Evolutionary conservation across 176 grass and related monocot species (phyloP), one percentile per base, ranked within the genome.

Genomic region (Oryza coarctata): DNA sequence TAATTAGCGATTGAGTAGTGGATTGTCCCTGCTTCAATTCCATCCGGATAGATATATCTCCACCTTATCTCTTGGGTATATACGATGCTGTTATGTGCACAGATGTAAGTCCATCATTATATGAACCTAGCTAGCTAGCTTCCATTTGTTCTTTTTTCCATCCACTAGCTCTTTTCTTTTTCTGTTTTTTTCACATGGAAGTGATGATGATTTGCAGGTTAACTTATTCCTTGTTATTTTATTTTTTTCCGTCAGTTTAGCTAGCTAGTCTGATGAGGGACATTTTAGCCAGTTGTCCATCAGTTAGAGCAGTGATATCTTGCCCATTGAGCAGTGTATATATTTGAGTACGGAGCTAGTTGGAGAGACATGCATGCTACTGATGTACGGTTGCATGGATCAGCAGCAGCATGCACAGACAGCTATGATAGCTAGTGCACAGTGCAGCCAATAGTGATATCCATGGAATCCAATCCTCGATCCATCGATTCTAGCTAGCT

Each of bases 391-490:
- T 18, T 49, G 50, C 20, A 55, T 9, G 1, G 6, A 22, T 55
- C 47, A 52, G 50, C 18, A 55, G 52, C 22, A 23, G 50, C 32
- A 71, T 55, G 66, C 9, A 55, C 5, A 7, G 5, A 22, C 50
- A 55, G 20, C 50, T 55, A 49, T 1, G 47, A 4, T 50, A 50
- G 47, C 13, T 20, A 15, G 17, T 33, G 44, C 74, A 83, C 75
- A 44, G 67, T 12, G 60, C 75, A 10, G 17, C 12, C 25, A 79
- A 41, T n/a, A 80, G 76, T 52, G 70, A 11, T n/a, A 10, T 3
- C 49, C 31, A 41, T 39, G 87, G 87, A 89, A 89, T 89, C 87
- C 82, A 89, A 89, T 89, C 77, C 82, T 88, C 58, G 27, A 74
- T 60, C 69, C 81, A 45, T 14, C 43, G 38, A 39, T 45, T 14